Conservation (phyloP, 2,329 filamentous ascomycete species). For the Fusarium nematophilum region DNA sequence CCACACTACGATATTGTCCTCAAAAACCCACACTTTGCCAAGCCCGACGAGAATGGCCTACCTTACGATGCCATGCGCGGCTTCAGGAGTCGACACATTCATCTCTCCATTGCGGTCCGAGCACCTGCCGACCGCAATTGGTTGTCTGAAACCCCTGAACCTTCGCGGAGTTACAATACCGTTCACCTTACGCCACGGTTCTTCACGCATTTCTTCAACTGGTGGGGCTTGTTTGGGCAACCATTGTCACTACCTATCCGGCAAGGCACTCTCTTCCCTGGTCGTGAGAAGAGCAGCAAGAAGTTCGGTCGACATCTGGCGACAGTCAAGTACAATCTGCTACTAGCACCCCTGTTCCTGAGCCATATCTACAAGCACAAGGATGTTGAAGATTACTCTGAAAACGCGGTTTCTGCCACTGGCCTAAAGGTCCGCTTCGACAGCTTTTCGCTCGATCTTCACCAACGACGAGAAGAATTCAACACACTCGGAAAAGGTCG, state of each 20-base stretch:
- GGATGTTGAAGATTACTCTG: slow-evolving; percentile 86
- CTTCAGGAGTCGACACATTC: slow-evolving; percentile 97
- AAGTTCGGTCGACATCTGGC: slow-evolving; percentile 97
- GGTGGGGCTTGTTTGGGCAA: slow-evolving; percentile 97
- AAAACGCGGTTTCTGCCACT: slow-evolving; percentile 84
- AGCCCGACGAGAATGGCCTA: slow-evolving; percentile 63
- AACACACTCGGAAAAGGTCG: slow-evolving; percentile 81
- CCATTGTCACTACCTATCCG: slow-evolving; percentile 94
- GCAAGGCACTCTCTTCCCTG: slow-evolving; percentile 91
- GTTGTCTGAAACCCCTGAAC: slow-evolving; percentile 78
- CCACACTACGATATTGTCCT: slow-evolving; percentile 93
- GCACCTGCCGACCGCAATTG: slow-evolving; percentile 90
- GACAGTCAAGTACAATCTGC: slow-evolving; percentile 97
- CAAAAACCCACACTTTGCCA: slow-evolving; percentile 81
- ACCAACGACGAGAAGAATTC: slow-evolving; percentile 93
- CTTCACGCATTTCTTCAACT: slow-evolving; percentile 97
- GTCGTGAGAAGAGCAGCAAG: slow-evolving; percentile 95
- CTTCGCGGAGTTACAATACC: slow-evolving; percentile 93
- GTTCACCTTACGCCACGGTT: slow-evolving; percentile 94
- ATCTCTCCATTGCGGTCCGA: slow-evolving; percentile 90
- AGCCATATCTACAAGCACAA: slow-evolving; percentile 99
- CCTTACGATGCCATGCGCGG: slow-evolving; percentile 93
- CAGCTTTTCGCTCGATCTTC: slow-evolving; percentile 96
- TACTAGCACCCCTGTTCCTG: slow-evolving; percentile 91
- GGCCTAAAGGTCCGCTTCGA: slow-evolving; percentile 97